A percentile compares a stretch with the other conserved stretches of the same genome.
phyloP scores from a whole-genome alignment of 768 basidiomycete species.

The Podaxis carcinomalis region DNA sequence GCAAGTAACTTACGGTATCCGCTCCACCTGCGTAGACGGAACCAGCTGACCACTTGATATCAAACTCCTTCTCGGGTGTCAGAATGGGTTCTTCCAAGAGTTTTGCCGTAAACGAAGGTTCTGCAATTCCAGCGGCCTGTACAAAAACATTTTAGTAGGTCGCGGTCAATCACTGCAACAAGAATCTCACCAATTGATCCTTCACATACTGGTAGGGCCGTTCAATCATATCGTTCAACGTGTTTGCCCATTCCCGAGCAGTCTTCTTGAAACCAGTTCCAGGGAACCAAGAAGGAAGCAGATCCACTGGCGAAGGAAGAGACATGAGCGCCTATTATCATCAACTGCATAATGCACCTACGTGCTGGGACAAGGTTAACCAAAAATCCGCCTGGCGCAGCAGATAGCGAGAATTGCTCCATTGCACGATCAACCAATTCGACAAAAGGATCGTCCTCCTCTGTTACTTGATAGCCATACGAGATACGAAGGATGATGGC shows the following conservation, averaged over 20 bases:
- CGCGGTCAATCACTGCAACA: not conserved
- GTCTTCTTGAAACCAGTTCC: constrained; percentile 48
- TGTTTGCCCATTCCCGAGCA: constrained; percentile 40
- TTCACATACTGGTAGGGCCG: constrained; percentile 41
- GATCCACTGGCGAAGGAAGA: constrained; percentile 30
- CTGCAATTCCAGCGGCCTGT: constrained; percentile 26
- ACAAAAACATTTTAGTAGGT: not conserved
- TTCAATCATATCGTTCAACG: constrained; percentile 41
- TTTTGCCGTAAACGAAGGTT: constrained; percentile 30
- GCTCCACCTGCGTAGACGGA: constrained; percentile 46
- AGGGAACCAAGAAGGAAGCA: constrained; percentile 55
- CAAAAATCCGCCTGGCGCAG: constrained; percentile 39
- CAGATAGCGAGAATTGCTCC: constrained; percentile 33
- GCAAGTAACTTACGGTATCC: constrained; percentile 27
- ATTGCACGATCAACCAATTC: constrained; percentile 32
- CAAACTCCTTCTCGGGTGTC: constrained; percentile 27
- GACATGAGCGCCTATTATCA: not conserved
- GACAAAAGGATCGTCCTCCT: constrained; percentile 36
- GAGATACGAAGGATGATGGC: constrained; percentile 41
- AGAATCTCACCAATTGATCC: constrained; percentile 35
- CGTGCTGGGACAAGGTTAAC: constrained; percentile 49
- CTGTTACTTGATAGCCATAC: constrained; percentile 38
- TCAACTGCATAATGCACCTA: constrained; percentile 17
- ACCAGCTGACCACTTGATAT: constrained; percentile 41
- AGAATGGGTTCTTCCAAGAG: constrained; percentile 26